Percentiles rank a stretch among this genome's conserved stretches.
These are phyloP conservation scores for Cystobasidiaceae sp. DNA, from an alignment of 1,284 basidiomycete species.

Conservation along the genomic window DNA sequence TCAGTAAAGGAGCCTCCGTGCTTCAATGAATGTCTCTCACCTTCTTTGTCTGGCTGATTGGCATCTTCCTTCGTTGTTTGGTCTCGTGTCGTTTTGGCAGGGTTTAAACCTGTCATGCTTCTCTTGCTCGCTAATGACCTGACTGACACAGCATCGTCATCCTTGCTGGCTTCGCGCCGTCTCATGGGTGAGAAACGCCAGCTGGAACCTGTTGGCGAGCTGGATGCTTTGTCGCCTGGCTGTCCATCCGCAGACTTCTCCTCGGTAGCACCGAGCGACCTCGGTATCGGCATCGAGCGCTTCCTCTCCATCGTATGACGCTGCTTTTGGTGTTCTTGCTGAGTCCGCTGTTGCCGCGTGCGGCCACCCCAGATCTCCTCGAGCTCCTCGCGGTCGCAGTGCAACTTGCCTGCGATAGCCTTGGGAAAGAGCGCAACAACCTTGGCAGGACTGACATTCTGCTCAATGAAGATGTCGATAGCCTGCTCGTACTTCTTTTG, in stretches of 20 bases:
- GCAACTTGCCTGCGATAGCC: conserved; percentile 70
- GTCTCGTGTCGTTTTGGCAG: neutral
- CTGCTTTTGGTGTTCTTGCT: conserved; percentile 20
- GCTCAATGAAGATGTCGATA: conserved; percentile 77
- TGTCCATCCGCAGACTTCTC: conserved; percentile 40
- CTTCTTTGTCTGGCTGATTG: neutral
- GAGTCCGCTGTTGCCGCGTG: conserved; percentile 7
- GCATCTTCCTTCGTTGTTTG: neutral
- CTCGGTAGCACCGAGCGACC: neutral
- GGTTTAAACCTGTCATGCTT: conserved; percentile 5
- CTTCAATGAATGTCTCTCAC: neutral
- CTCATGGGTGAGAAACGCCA: conserved; percentile 40
- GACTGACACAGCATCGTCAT: conserved; percentile 60
- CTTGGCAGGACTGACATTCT: conserved; percentile 88
- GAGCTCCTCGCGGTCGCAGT: conserved; percentile 64
- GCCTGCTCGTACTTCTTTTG: conserved; percentile 65
- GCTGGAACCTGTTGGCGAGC: conserved; percentile 51
- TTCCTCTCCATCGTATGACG: neutral
- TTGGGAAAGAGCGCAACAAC: conserved; percentile 85
- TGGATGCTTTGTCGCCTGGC: conserved; percentile 48
- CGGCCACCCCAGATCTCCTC: conserved; percentile 75
- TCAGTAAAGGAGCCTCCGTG: neutral
- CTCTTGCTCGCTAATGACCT: conserved; percentile 49
- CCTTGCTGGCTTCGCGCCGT: conserved; percentile 48
- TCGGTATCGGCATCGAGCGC: neutral